These are phyloP conservation scores for Salvia splendens DNA, from an alignment of 257 asterid genomes.

Conservation along the genomic window DNA sequence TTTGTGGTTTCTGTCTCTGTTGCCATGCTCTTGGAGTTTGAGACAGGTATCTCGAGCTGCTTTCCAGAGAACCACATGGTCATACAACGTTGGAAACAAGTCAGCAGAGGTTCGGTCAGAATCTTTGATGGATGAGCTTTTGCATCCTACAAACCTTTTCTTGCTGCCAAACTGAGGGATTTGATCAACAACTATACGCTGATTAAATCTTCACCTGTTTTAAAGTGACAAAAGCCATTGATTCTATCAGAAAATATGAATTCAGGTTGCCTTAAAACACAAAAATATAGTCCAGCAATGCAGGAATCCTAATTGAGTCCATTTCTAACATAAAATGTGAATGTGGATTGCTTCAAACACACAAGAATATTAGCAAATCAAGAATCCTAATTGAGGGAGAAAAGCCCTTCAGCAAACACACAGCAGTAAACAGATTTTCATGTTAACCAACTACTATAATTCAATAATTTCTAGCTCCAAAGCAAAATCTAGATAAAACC, in stretches of 20 bases:
- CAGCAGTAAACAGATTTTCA: not conserved
- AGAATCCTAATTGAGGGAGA: not conserved
- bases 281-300: not conserved
- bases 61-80: constrained; percentile 46
- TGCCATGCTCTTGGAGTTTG: constrained; percentile 29
- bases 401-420: constrained; percentile 15
- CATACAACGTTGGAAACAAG: constrained; percentile 38
- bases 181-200: constrained; percentile 12
- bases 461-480: not conserved
- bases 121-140: constrained; percentile 41
- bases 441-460: not conserved
- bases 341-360: not conserved
- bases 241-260: not conserved
- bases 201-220: constrained; percentile 32
- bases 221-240: not conserved
- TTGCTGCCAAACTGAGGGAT: constrained; percentile 15
- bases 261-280: not conserved
- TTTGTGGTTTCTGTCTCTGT: constrained; percentile 32
- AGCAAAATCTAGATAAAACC: constrained; percentile 5
- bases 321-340: not conserved
- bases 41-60: constrained; percentile 37
- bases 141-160: constrained; percentile 45
- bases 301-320: not conserved
- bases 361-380: not conserved
- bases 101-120: constrained; percentile 34